Evolutionary conservation across 1,284 basidiomycete genomes (phyloP).

Genomic region (Volvariella surrecta): DNA sequence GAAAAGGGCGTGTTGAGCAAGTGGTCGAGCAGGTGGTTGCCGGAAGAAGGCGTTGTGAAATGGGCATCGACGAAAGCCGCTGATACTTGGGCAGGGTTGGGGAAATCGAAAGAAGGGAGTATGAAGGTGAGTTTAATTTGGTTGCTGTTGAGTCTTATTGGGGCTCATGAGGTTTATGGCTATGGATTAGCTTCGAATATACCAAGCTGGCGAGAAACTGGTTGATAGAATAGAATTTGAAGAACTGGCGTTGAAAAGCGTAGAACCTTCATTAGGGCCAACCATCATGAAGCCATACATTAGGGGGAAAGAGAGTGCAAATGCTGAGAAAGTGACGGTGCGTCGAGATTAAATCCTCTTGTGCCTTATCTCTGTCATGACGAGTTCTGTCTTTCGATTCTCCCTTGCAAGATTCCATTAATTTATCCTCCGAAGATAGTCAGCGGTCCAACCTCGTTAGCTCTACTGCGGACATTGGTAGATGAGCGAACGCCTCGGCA

Average conservation of each 20-base stretch:
- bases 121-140: constrained; percentile 49
- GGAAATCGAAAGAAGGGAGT: constrained; percentile 46
- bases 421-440: constrained; percentile 55
- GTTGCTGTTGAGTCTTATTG: background rate
- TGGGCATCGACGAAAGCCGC: constrained; percentile 43
- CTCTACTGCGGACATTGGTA: constrained; percentile 45
- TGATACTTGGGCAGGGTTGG: constrained; percentile 54
- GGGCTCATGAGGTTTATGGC: constrained; percentile 1
- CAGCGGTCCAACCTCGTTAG: constrained; percentile 33
- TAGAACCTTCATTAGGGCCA: constrained; percentile 64
- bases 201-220: constrained; percentile 54
- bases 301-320: constrained; percentile 12
- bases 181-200: constrained; percentile 41
- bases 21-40: constrained; percentile 20
- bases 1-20: constrained; percentile 5
- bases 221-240: constrained; percentile 70
- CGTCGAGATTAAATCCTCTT: background rate
- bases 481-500: constrained; percentile 52
- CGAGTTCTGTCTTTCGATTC: background rate
- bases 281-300: constrained; percentile 19
- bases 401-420: constrained; percentile 54
- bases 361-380: background rate
- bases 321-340: constrained; percentile 4
- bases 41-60: constrained; percentile 29
- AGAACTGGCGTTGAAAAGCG: constrained; percentile 59